A percentile compares a stretch with the other conserved stretches of the same genome.
Conservation (phyloP, 768 basidiomycete genomes). For the Dictyophora rubrovolvata region DNA sequence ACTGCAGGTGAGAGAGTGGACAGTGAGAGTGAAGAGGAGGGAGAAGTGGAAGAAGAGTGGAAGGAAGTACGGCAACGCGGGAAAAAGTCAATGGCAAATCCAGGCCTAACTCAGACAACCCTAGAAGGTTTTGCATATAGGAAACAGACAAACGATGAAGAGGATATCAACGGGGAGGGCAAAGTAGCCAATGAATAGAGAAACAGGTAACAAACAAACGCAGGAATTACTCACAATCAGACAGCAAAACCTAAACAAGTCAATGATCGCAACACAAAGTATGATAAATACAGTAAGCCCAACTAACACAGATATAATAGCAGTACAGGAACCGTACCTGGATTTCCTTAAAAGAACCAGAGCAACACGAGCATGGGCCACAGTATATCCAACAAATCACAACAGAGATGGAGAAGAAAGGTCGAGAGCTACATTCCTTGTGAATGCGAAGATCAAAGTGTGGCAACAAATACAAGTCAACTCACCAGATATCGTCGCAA, state of each 20-base stretch:
- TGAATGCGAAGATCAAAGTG: too few relatives aligned
- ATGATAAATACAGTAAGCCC: neutral
- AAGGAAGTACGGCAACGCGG: too few relatives aligned
- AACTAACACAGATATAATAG: neutral
- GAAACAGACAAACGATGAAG: too few relatives aligned
- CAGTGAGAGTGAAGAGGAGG: too few relatives aligned
- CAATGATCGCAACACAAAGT: neutral
- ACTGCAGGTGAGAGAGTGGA: neutral
- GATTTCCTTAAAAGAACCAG: neutral
- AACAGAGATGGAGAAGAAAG: too few relatives aligned
- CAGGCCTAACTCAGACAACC: neutral
- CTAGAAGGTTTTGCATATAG: too few relatives aligned
- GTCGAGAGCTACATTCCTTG: too few relatives aligned
- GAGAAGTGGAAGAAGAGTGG: too few relatives aligned
- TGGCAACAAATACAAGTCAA: too few relatives aligned
- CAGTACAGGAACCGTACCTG: slow-evolving; percentile 2
- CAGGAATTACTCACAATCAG: neutral
- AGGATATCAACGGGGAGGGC: too few relatives aligned
- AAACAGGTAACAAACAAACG: too few relatives aligned
- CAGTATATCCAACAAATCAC: neutral
- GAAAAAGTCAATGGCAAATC: neutral
- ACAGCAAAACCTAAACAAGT: neutral
- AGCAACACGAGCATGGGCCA: neutral
- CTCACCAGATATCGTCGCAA: neutral
- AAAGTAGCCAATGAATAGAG: neutral